Percentiles rank a stretch among this genome's conserved stretches.
Conservation (phyloP, 805 yeast species). For the Wickerhamiella brachini region DNA sequence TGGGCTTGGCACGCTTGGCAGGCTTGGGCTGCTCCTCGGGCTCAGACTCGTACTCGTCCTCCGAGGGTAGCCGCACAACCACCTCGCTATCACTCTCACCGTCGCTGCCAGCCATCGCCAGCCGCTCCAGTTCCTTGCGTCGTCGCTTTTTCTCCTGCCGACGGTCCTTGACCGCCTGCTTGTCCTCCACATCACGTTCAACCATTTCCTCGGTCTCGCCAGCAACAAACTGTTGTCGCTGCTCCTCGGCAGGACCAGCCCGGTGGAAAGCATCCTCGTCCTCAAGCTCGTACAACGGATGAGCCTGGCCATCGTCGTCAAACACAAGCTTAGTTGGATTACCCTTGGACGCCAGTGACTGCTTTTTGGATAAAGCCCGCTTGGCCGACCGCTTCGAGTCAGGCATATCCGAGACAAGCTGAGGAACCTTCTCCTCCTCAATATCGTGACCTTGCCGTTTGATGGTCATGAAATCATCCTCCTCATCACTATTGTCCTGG, state of each 20-base stretch:
- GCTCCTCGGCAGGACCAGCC: slow-evolving; percentile 51
- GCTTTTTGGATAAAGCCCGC: slow-evolving; percentile 75
- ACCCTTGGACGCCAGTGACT: slow-evolving; percentile 41
- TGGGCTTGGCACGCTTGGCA: slow-evolving; percentile 12
- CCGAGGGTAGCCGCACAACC: slow-evolving; percentile 11
- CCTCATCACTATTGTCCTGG: slow-evolving; percentile 19
- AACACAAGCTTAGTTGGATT: slow-evolving; percentile 68
- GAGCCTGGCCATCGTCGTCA: slow-evolving; percentile 91
- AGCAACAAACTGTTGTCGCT: slow-evolving; percentile 51
- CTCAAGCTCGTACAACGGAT: slow-evolving; percentile 80
- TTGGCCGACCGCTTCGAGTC: slow-evolving; percentile 75
- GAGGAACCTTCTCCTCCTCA: slow-evolving; percentile 32
- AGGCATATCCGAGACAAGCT: slow-evolving; percentile 46
- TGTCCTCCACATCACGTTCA: slow-evolving; percentile 63
- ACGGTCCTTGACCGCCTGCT: slow-evolving; percentile 59
- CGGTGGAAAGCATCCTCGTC: slow-evolving; percentile 75
- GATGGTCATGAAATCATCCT: slow-evolving; percentile 56
- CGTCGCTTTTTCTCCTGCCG: slow-evolving; percentile 78
- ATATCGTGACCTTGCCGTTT: slow-evolving; percentile 67
- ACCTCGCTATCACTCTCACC: slow-evolving; percentile 14
- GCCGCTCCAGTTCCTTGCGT: slow-evolving; percentile 68
- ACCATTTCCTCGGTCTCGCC: slow-evolving; percentile 60
- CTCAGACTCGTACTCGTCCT: slow-evolving; percentile 11
- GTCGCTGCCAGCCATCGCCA: slow-evolving; percentile 27
- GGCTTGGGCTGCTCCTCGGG: slow-evolving; percentile 18